A percentile compares a stretch with the other conserved stretches of the same genome.
phyloP scores from a whole-genome alignment of 495 filamentous ascomycete genomes.

The Poronia punctata region DNA sequence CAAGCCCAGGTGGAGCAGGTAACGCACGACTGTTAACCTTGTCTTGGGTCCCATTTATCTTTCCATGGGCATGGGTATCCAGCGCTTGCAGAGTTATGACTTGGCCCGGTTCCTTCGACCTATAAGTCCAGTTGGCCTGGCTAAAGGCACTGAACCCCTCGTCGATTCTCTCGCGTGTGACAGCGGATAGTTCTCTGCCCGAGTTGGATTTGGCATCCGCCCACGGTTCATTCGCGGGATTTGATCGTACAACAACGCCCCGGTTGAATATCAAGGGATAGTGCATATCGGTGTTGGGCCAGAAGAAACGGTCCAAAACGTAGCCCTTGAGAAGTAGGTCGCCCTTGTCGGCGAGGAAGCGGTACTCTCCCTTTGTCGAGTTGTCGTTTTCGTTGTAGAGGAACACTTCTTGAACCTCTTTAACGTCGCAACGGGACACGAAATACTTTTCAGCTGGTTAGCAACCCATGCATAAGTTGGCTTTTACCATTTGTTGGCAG shows the following conservation, averaged over 20 bases:
- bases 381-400: conserved; percentile 32
- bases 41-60: too few relatives aligned
- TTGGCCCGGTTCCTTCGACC: not conserved
- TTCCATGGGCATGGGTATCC: too few relatives aligned
- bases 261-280: conserved; percentile 13
- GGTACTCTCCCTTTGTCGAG: conserved; percentile 23
- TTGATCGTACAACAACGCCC: conserved; percentile 13
- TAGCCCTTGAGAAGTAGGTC: conserved; percentile 6
- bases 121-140: conserved; percentile 3
- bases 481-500: not conserved
- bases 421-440: too few relatives aligned
- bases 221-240: conserved; percentile 1
- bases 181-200: not conserved
- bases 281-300: not conserved
- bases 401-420: conserved; percentile 23
- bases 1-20: too few relatives aligned
- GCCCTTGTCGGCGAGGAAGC: conserved; percentile 20
- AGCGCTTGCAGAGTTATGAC: too few relatives aligned
- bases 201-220: not conserved
- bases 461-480: not conserved
- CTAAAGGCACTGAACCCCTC: conserved; percentile 6
- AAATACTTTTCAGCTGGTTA: too few relatives aligned
- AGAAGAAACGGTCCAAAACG: conserved; percentile 16
- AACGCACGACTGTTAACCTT: too few relatives aligned
- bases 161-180: not conserved